Evolutionary conservation across 106 monocot species (phyloP), one percentile per base, ranked within the genome.

Genomic region (Dactylorhiza incarnata): DNA sequence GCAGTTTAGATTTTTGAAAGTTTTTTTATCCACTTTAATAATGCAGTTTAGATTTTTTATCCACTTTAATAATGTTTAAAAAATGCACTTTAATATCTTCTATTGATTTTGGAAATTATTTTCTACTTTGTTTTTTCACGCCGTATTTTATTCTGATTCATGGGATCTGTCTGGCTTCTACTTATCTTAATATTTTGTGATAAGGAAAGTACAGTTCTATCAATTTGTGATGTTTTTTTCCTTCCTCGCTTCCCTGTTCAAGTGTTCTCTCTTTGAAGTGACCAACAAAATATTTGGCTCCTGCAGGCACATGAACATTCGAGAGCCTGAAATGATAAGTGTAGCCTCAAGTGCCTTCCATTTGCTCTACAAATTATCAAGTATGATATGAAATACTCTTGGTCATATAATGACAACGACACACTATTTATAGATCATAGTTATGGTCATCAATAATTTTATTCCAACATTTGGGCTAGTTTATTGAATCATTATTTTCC

Each of bases 241-340:
- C 45, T 46, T 17, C 2, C 1, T 45, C 9, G 2, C 11, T 9
- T 46, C n/a, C 45, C 6, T 46, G 17, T 24, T 69, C 12, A 69
- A 69, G 45, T 46, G 17, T 7, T 45, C 69, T 69, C n/a, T 69
- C 69, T 69, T 24, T 46, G 69, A 69, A 69, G 45, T 45, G 45
- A 69, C 16, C 69, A 15, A 69, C 43, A 5, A 69, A 69, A 16
- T 44, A 45, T 45, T 69, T 69, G 43, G 69, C 16, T 69, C 45
- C 45, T 69, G 69, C 69, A 69, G 69, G 69, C 69, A 69, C 69
- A 69, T 69, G 45, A 69, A 44, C 17, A 7, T 45, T 69, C 69
- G 7, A 69, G 69, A 45, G 69, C 69, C 45, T 69, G 69, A 69
- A 69, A 69, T 69, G 69, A 69, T 46, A 69, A 46, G 17, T 69